Percentiles rank a stretch among this genome's conserved stretches.
phyloP scores from a whole-genome alignment of 192 early-diverging fungal species.

The Fimicolochytrium jonesii region DNA sequence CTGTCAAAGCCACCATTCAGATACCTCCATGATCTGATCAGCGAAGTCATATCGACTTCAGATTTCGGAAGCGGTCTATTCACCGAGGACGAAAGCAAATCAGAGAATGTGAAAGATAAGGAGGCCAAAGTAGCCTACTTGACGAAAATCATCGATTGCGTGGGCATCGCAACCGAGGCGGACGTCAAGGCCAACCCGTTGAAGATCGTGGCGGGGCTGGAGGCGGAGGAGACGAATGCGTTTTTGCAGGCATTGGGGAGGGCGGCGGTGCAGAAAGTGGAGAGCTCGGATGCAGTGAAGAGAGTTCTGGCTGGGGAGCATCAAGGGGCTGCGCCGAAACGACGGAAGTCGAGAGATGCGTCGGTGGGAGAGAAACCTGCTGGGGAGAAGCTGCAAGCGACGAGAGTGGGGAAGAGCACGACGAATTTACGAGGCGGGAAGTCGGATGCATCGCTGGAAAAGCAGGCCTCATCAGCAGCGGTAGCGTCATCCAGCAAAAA shows the following conservation, averaged over 20 bases:
- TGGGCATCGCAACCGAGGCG: constrained; percentile 41
- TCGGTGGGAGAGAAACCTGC: not conserved
- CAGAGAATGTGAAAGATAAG: constrained; percentile 58
- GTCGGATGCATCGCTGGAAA: not conserved
- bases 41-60: constrained; percentile 39
- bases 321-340: too few species aligned
- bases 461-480: too few species aligned
- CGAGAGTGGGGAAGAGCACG: not conserved
- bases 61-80: constrained; percentile 45
- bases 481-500: too few species aligned
- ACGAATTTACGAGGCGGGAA: constrained; percentile 12
- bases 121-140: constrained; percentile 55
- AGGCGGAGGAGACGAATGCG: constrained; percentile 53
- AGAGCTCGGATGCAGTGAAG: constrained; percentile 38
- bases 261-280: constrained; percentile 49
- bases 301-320: constrained; percentile 49
- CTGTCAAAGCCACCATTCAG: constrained; percentile 60
- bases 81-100: constrained; percentile 44
- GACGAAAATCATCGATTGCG: constrained; percentile 47
- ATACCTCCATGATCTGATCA: constrained; percentile 54
- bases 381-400: not conserved
- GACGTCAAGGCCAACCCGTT: constrained; percentile 46
- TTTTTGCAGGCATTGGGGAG: constrained; percentile 51
- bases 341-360: too few species aligned
- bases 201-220: constrained; percentile 58